Conservation (phyloP, 139 green algal species). For the Diplosphaera chodatii region DNA sequence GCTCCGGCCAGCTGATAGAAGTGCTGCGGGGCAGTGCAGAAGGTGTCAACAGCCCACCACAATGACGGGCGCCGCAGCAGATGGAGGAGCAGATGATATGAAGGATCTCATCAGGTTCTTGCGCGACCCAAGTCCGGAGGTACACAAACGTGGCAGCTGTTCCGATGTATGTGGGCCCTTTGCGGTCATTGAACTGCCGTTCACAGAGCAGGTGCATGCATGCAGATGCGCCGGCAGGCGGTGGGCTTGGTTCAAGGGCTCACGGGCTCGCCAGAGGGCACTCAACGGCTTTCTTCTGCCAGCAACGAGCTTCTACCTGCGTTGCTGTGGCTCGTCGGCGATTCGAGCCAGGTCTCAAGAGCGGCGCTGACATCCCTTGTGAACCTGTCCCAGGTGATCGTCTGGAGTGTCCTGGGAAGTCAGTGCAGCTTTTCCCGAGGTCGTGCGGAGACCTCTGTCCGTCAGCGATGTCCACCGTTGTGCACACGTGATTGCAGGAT, state of each 20-base stretch:
- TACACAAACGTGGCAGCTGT: too few species aligned
- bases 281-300: slow-evolving; percentile 29
- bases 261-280: slow-evolving; percentile 49
- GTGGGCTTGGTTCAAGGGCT: slow-evolving; percentile 60
- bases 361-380: slow-evolving; percentile 51
- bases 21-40: too few species aligned
- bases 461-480: too few species aligned
- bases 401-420: too few species aligned
- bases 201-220: not conserved
- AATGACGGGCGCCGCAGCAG: too few species aligned
- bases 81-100: not conserved
- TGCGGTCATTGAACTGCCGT: too few species aligned
- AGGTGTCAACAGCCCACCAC: too few species aligned
- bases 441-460: too few species aligned
- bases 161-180: too few species aligned
- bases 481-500: slow-evolving; percentile 21
- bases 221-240: slow-evolving; percentile 37
- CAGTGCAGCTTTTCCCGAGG: too few species aligned
- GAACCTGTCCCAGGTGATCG: slow-evolving; percentile 70
- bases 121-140: not conserved
- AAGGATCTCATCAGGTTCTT: slow-evolving; percentile 9
- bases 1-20: too few species aligned
- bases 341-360: slow-evolving; percentile 14
- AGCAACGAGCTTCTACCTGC: slow-evolving; percentile 33
- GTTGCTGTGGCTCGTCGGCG: slow-evolving; percentile 44